Evolutionary conservation across 345 rosid genomes (phyloP).

Genomic region (Trapa incisa): DNA sequence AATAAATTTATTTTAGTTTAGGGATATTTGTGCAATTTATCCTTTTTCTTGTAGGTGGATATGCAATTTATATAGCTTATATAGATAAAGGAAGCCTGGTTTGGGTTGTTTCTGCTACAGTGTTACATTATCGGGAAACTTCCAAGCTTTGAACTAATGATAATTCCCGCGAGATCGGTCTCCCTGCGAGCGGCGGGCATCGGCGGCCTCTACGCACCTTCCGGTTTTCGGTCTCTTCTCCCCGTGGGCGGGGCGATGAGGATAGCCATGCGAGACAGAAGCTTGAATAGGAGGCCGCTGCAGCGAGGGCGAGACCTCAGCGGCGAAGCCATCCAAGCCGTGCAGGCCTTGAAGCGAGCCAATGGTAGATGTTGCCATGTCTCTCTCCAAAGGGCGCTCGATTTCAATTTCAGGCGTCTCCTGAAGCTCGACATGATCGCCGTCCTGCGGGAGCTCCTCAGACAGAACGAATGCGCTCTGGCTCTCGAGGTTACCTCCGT

Average conservation of each 20-base stretch:
- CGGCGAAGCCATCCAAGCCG: slow-evolving; percentile 84
- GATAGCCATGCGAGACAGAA: slow-evolving; percentile 44
- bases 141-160: background rate
- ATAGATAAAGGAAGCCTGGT: no score
- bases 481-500: slow-evolving; percentile 42
- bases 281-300: slow-evolving; percentile 63
- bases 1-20: no score
- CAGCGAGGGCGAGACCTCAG: slow-evolving; percentile 75
- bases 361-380: slow-evolving; percentile 28
- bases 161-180: background rate
- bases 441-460: slow-evolving; percentile 63
- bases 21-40: no score
- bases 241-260: background rate
- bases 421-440: slow-evolving; percentile 45
- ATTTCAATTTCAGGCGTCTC: slow-evolving; percentile 55
- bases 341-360: slow-evolving; percentile 72
- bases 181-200: background rate
- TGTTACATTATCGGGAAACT: no score
- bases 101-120: no score
- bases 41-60: no score
- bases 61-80: no score
- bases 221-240: background rate
- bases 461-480: slow-evolving; percentile 55
- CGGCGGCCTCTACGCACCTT: background rate
- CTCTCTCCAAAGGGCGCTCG: slow-evolving; percentile 41